Conservation (phyloP, 1,139 yeast species). For the Taphrina populina region DNA sequence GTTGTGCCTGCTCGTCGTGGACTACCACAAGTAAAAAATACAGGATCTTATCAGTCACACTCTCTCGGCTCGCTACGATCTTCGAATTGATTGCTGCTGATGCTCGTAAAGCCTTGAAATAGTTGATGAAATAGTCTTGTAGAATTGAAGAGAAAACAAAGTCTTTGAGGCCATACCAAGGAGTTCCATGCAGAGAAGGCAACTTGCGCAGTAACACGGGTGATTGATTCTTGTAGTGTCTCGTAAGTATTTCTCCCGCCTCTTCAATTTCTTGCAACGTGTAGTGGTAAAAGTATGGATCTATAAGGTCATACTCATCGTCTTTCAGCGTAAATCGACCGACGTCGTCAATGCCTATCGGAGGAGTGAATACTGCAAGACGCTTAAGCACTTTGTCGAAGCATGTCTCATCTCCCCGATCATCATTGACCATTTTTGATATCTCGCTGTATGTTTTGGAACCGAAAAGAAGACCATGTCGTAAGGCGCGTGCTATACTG, state of each 20-base stretch:
- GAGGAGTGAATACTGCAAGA: conserved; percentile 62
- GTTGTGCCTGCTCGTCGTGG: conserved; percentile 34
- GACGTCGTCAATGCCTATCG: conserved; percentile 61
- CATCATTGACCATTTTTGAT: conserved; percentile 70
- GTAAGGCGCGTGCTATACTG: conserved; percentile 64
- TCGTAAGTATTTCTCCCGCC: conserved; percentile 58
- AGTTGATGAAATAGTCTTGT: conserved; percentile 12
- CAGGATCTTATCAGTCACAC: conserved; percentile 38
- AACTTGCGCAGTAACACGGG: conserved; percentile 41
- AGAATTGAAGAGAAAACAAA: conserved; percentile 5
- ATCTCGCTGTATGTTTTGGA: conserved; percentile 71
- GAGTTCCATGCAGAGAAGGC: background rate
- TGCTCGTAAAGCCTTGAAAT: conserved; percentile 4
- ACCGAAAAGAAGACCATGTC: conserved; percentile 75
- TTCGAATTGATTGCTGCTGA: conserved; percentile 8
- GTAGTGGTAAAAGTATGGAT: conserved; percentile 81
- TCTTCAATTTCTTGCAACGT: conserved; percentile 78
- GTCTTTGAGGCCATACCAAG: conserved; percentile 23
- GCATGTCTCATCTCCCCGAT: conserved; percentile 64
- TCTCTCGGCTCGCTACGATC: conserved; percentile 12
- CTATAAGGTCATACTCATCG: conserved; percentile 56
- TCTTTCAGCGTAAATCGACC: conserved; percentile 71
- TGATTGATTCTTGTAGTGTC: conserved; percentile 37
- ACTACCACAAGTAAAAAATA: conserved; percentile 38
- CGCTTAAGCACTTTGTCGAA: conserved; percentile 68